Evolutionary conservation across 1,139 yeast species (phyloP), one percentile per base, ranked within the genome.

Genomic region (Kurtzmaniella quercitrusa): DNA sequence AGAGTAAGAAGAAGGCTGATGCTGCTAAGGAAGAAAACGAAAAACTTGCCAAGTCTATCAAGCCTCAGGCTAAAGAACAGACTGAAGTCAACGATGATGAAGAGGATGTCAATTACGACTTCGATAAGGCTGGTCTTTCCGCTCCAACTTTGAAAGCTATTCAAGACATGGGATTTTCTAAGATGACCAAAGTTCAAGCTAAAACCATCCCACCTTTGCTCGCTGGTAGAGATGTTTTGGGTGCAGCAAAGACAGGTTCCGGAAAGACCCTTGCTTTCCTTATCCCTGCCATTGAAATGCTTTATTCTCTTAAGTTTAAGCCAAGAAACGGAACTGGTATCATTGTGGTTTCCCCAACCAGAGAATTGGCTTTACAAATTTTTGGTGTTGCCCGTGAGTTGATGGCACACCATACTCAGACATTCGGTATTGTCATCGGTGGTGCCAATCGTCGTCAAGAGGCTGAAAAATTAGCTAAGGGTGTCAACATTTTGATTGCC

Each of bases 401-500:
- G 53, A 82, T 91, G 95, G 88, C 80, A 43, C 80, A 83, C 60
- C 97, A 91, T 63, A 78, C 93, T 4, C 98, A 93, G 65, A 93
- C 98, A 5, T 80, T 88, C 53, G 98, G 97, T 41, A 88, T 93
- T 53, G 97, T 91, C 21, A 94, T 94, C 60, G 99, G 99, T 38
- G 99, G 99, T 50, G 97, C 96, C 45, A 93, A 94, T 67, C 82
- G 98, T 64, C 83, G 97, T 63, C 95, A 88, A 53, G 98, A 93
- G 66, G 97, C 96, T 26, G 97, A 91, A 50, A 93, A 93, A 66
- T 76, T 93, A 50, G 80, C 76, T 42, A 91, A 91, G 64, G 98
- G 99, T 61, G 98, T 93, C 38, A 94, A 93, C 60, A 64, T 94
- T 53, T 72, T 93, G 55, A 84, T 93, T 61, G 98, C 98, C 15